These are phyloP conservation scores for Fremontodendron californicum DNA, from an alignment of 345 rosid species.

Conservation along the genomic window DNA sequence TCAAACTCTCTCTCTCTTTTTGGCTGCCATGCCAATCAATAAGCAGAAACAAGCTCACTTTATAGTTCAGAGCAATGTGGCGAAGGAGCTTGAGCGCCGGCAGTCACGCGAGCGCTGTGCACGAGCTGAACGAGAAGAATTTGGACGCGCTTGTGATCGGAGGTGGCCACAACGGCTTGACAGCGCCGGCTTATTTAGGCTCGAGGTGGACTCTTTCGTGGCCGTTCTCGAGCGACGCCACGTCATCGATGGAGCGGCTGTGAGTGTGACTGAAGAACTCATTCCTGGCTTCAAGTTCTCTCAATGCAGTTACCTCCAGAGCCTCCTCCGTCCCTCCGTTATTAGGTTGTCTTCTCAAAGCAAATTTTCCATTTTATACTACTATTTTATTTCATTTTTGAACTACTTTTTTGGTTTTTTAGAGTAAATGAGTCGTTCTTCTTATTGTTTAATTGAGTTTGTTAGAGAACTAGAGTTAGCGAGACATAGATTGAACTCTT, in stretches of 20 bases:
- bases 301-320: constrained; percentile 88
- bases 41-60: not conserved
- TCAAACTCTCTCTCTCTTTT: not conserved
- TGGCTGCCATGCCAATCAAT: not conserved
- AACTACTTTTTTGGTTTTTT: not conserved
- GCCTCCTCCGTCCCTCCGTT: constrained; percentile 76
- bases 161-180: constrained; percentile 77
- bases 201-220: constrained; percentile 80
- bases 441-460: not conserved
- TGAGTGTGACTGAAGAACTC: constrained; percentile 81
- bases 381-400: not conserved
- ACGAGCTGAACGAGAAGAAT: constrained; percentile 38
- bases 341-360: constrained; percentile 47
- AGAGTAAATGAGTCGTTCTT: not conserved
- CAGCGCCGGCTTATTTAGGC: constrained; percentile 59
- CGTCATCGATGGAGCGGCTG: constrained; percentile 84
- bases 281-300: constrained; percentile 83
- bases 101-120: constrained; percentile 14
- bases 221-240: constrained; percentile 85
- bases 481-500: constrained; percentile 79
- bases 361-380: not conserved
- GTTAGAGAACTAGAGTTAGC: constrained; percentile 70
- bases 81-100: constrained; percentile 47
- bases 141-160: constrained; percentile 89
- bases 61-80: constrained; percentile 53